Percentiles rank a stretch among this genome's conserved stretches.
These are phyloP conservation scores for Blastocystis sp. DNA, from an alignment of 352 stramenopile species.

Conservation along the genomic window DNA sequence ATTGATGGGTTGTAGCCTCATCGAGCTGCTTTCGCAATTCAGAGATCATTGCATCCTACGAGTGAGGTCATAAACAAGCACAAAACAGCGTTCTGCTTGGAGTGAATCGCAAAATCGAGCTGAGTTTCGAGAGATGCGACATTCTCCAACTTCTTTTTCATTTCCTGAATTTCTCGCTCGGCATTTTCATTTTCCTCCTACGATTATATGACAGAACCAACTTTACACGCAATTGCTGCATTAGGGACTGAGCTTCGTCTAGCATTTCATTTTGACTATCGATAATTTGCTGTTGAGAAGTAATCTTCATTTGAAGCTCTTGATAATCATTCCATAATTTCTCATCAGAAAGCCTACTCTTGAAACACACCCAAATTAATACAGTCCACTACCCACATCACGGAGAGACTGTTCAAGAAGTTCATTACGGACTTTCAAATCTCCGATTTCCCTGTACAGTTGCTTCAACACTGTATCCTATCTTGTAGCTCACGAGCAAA, in stretches of 20 bases:
- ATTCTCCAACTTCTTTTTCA: not conserved
- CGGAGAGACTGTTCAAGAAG: constrained; percentile 24
- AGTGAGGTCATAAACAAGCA: not conserved
- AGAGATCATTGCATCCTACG: not conserved
- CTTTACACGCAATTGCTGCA: not conserved
- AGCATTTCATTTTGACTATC: constrained; percentile 30
- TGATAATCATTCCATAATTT: not conserved
- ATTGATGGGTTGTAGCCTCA: not conserved
- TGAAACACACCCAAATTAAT: not conserved
- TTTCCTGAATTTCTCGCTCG: not conserved
- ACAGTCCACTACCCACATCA: constrained; percentile 18
- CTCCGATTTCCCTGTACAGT: constrained; percentile 46
- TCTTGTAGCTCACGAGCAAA: not conserved
- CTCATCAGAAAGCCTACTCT: not conserved
- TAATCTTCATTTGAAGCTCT: not conserved
- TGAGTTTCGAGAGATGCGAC: not conserved
- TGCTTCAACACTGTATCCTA: constrained; percentile 11
- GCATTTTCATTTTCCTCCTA: not conserved
- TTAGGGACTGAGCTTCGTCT: constrained; percentile 27
- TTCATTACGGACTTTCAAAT: constrained; percentile 33
- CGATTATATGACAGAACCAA: not conserved
- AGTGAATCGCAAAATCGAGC: not conserved
- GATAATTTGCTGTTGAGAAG: constrained; percentile 6
- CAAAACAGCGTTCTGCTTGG: not conserved
- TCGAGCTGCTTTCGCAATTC: constrained; percentile 17